A percentile compares a stretch with the other conserved stretches of the same genome.
phyloP scores from a whole-genome alignment of 2,329 filamentous ascomycete species.

The Scedosporium minutisporum region DNA sequence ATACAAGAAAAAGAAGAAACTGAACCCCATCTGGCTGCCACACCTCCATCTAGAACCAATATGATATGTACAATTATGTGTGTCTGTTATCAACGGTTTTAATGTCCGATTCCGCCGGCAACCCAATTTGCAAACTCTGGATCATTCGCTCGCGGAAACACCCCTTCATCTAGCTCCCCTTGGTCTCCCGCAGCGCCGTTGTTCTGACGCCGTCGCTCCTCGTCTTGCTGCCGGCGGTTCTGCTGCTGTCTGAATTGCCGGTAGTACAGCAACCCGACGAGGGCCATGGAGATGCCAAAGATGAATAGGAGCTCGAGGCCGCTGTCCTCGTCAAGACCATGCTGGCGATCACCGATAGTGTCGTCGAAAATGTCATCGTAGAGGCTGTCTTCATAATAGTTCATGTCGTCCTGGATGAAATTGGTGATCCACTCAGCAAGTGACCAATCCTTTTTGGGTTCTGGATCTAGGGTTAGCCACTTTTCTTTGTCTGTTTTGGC shows the following conservation, averaged over 20 bases:
- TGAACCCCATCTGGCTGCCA: conserved; percentile 3
- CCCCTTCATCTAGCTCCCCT: conserved; percentile 14
- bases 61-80: background rate
- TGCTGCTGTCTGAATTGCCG: conserved; percentile 59
- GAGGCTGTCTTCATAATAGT: conserved; percentile 49
- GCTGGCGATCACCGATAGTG: conserved; percentile 46
- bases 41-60: too few species aligned
- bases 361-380: conserved; percentile 49
- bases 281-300: conserved; percentile 61
- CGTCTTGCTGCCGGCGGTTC: conserved; percentile 18
- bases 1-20: background rate
- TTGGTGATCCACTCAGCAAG: conserved; percentile 79
- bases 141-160: conserved; percentile 50
- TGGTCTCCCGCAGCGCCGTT: conserved; percentile 6
- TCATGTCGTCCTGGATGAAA: conserved; percentile 64
- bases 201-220: conserved; percentile 2
- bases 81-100: conserved; percentile 7
- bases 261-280: conserved; percentile 76
- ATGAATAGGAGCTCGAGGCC: conserved; percentile 80
- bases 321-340: conserved; percentile 64
- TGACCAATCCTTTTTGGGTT: conserved; percentile 62
- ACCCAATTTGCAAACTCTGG: conserved; percentile 58
- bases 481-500: conserved; percentile 10
- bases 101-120: conserved; percentile 55
- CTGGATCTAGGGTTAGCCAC: conserved; percentile 27